These are phyloP conservation scores for Citrus australasica DNA, from an alignment of 345 rosid species.

Conservation along the genomic window DNA sequence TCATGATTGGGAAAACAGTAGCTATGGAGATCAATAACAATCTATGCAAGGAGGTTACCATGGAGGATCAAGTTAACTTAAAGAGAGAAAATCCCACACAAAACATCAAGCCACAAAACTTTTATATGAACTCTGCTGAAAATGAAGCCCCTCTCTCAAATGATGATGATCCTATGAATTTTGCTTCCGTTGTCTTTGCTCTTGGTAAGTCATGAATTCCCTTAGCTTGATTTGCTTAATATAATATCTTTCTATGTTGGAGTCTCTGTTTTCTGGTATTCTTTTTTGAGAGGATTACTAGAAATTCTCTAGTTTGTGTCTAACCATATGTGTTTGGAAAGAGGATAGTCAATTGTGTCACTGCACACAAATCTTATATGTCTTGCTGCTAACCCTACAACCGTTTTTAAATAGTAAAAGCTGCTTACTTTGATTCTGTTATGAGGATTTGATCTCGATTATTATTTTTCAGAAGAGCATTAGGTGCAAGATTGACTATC, in stretches of 20 bases:
- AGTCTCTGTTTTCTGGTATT: not conserved
- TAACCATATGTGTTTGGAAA: not conserved
- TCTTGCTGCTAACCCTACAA: not conserved
- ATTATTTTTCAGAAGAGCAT: not conserved
- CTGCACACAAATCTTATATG: not conserved
- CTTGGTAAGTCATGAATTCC: slow-evolving; percentile 49
- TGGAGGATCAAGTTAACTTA: slow-evolving; percentile 25
- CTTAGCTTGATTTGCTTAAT: not conserved
- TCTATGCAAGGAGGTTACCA: slow-evolving; percentile 10
- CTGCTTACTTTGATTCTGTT: not conserved
- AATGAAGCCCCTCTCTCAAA: slow-evolving; percentile 33
- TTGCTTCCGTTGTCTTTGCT: slow-evolving; percentile 34
- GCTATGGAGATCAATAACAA: slow-evolving; percentile 17
- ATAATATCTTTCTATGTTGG: not conserved
- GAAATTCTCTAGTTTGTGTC: not conserved
- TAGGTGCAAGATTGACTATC: not conserved
- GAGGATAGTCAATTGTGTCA: not conserved
- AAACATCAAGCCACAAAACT: slow-evolving; percentile 21
- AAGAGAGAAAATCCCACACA: slow-evolving; percentile 20
- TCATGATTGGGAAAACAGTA: slow-evolving; percentile 46
- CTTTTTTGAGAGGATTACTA: not conserved
- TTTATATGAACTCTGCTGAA: slow-evolving; percentile 46
- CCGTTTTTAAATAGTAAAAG: not conserved
- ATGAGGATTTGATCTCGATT: not conserved
- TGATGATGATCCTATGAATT: slow-evolving; percentile 29